Percentiles rank a stretch among this genome's conserved stretches.
These are phyloP conservation scores for Cerioporus squamosus DNA, from an alignment of 1,284 basidiomycete genomes.

Conservation along the genomic window DNA sequence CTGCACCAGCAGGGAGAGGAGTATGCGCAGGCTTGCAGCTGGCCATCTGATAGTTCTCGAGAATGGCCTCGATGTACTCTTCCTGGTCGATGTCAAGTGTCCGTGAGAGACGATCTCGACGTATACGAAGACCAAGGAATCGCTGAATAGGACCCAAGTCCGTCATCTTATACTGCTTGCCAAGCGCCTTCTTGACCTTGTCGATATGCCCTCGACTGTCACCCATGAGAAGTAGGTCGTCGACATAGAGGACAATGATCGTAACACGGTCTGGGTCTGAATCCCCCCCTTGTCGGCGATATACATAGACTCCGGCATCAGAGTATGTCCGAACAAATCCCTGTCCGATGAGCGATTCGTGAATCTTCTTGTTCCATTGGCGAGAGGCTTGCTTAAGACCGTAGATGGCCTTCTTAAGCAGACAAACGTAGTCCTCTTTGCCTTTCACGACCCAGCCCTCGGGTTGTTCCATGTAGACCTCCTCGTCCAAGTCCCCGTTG, in stretches of 20 bases:
- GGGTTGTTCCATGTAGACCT: conserved; percentile 43
- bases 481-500: conserved; percentile 40
- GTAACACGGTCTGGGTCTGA: not conserved
- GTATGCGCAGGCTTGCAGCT: conserved; percentile 20
- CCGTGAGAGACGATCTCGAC: conserved; percentile 25
- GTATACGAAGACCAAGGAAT: conserved; percentile 38
- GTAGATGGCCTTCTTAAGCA: conserved; percentile 28
- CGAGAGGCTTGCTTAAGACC: conserved; percentile 37
- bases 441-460: conserved; percentile 30
- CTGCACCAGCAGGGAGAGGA: conserved; percentile 20
- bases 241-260: conserved; percentile 9
- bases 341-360: conserved; percentile 2
- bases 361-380: conserved; percentile 28
- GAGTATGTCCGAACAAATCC: conserved; percentile 5
- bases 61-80: conserved; percentile 29
- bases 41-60: conserved; percentile 18
- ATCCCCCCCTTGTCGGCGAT: conserved; percentile 10
- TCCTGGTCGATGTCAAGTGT: conserved; percentile 15
- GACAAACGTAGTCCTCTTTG: conserved; percentile 11
- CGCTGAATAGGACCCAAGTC: conserved; percentile 36
- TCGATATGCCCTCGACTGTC: not conserved
- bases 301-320: conserved; percentile 9
- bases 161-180: conserved; percentile 33
- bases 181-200: conserved; percentile 28
- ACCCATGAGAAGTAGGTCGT: conserved; percentile 8